Conservation (phyloP, 2,329 filamentous ascomycete genomes). For the Neodidymelliopsis sp. region DNA sequence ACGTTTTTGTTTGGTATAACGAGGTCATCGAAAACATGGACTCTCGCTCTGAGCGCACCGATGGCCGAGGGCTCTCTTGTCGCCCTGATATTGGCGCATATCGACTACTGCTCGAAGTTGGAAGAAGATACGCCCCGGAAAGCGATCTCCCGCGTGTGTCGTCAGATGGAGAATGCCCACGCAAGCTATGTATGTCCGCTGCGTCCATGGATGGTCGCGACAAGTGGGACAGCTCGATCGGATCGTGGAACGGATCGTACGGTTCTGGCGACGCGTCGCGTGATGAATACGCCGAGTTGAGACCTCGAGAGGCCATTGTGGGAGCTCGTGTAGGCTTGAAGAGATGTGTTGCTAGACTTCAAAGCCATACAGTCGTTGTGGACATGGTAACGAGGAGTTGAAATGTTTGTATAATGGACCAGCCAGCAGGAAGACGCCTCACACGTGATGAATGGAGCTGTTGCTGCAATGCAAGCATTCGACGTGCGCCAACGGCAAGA, state of each 20-base stretch:
- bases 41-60: constrained; percentile 25
- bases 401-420: constrained; percentile 4
- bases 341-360: not conserved
- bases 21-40: constrained; percentile 36
- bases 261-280: constrained; percentile 38
- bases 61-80: constrained; percentile 22
- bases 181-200: constrained; percentile 19
- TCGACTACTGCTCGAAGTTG: constrained; percentile 18
- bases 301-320: constrained; percentile 35
- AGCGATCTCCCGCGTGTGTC: constrained; percentile 21
- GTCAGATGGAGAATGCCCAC: constrained; percentile 19
- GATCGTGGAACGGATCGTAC: constrained; percentile 35
- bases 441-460: not conserved
- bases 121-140: constrained; percentile 27
- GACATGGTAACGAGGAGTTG: not conserved
- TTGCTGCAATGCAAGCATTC: not conserved
- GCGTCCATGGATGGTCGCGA: constrained; percentile 19
- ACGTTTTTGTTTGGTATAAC: constrained; percentile 35
- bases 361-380: constrained; percentile 6
- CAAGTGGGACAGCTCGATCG: constrained; percentile 39
- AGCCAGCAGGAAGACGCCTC: not conserved
- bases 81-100: constrained; percentile 32
- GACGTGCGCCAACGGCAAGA: not conserved
- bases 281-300: constrained; percentile 29
- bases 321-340: not conserved